Conservation (phyloP, 192 early-diverging fungal genomes). For the Coemansia sp. region DNA sequence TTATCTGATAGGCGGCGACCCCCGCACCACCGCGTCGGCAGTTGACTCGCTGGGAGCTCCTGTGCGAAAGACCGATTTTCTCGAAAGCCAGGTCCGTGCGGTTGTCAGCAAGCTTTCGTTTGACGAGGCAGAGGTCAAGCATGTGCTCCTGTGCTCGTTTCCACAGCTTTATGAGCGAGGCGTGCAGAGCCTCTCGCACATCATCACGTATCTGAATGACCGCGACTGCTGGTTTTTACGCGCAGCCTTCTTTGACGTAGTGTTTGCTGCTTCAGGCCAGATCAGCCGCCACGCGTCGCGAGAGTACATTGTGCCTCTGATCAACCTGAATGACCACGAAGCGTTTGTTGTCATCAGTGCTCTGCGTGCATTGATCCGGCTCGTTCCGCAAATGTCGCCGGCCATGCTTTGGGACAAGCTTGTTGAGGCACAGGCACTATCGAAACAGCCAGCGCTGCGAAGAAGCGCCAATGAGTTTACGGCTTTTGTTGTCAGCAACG, state of each 20-base stretch:
- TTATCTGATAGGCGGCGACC: conserved; percentile 60
- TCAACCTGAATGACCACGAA: conserved; percentile 87
- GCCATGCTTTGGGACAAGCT: conserved; percentile 54
- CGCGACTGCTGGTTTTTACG: conserved; percentile 88
- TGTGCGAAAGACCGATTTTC: neutral
- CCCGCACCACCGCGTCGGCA: neutral
- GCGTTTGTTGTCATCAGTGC: conserved; percentile 93
- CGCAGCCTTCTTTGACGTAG: conserved; percentile 92
- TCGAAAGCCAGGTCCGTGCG: conserved; percentile 73
- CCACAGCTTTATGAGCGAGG: conserved; percentile 48
- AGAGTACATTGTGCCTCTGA: conserved; percentile 91
- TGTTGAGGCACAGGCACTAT: conserved; percentile 32
- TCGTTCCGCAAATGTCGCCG: conserved; percentile 57
- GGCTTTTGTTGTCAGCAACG: conserved; percentile 25
- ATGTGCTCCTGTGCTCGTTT: conserved; percentile 69
- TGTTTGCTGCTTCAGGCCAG: conserved; percentile 86
- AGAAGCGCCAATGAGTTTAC: conserved; percentile 28
- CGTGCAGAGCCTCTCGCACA: conserved; percentile 70
- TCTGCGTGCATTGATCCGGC: conserved; percentile 74
- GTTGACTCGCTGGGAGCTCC: neutral
- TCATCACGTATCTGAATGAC: conserved; percentile 97
- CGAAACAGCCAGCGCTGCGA: conserved; percentile 17
- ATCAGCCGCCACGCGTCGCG: conserved; percentile 84
- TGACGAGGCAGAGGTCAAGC: conserved; percentile 79
- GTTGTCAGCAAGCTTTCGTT: conserved; percentile 76